Evolutionary conservation across 164 flowering plant species (phyloP).

Genomic region (Dillenia suffruticosa): DNA sequence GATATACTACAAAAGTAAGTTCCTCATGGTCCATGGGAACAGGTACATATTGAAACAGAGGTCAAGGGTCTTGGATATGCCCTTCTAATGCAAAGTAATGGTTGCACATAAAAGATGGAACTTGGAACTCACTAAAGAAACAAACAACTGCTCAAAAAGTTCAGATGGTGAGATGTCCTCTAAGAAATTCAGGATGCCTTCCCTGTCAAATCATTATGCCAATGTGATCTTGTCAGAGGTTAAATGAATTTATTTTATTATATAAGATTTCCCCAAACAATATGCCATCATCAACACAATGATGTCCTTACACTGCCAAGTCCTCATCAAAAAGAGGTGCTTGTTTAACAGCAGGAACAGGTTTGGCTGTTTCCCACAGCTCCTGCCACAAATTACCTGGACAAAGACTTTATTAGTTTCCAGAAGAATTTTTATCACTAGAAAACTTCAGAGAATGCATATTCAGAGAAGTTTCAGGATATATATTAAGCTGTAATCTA

Average conservation of each 20-base stretch:
- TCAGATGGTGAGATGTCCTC: slow-evolving; percentile 68
- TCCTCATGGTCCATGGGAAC: too few relatives aligned
- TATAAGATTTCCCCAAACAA: neutral
- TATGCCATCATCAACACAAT: neutral
- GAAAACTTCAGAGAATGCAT: too few relatives aligned
- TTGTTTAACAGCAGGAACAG: slow-evolving; percentile 85
- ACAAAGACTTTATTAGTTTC: neutral
- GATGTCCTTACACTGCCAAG: slow-evolving; percentile 81
- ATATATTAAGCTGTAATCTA: too few relatives aligned
- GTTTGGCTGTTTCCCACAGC: slow-evolving; percentile 90
- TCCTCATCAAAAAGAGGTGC: slow-evolving; percentile 90
- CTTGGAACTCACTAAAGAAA: slow-evolving; percentile 64
- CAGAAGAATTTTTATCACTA: too few relatives aligned
- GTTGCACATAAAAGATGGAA: neutral
- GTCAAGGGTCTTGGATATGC: too few relatives aligned
- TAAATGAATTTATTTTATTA: too few relatives aligned
- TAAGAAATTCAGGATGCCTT: slow-evolving; percentile 61
- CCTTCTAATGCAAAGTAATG: neutral
- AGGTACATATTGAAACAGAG: too few relatives aligned
- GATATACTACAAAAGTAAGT: too few relatives aligned
- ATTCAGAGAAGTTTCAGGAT: too few relatives aligned
- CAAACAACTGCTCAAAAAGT: slow-evolving; percentile 73
- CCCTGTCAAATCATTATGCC: slow-evolving; percentile 38
- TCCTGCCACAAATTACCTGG: slow-evolving; percentile 94
- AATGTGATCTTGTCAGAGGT: neutral